Evolutionary conservation across 345 rosid species (phyloP), one percentile per base, ranked within the genome.

Genomic region (Moricandia moricandioides): DNA sequence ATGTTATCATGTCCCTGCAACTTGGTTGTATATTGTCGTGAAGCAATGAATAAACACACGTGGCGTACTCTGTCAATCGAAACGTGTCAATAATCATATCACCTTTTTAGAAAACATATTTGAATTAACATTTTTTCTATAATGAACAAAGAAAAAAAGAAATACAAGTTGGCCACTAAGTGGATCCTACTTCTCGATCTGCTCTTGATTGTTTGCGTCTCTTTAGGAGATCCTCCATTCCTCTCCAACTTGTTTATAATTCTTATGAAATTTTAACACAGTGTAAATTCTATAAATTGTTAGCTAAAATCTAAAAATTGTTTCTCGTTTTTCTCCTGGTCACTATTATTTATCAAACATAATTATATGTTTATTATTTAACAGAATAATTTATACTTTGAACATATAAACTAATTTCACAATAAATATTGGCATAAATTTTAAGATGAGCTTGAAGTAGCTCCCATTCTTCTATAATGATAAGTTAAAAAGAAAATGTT

Each of bases 161-260:
- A 62, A 37, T 17, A 66, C 81, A 78, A 78, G 56, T 72, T 78
- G 81, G 69, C 77, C 77, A 78, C 69, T 72, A 71, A 18, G 67
- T 13, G 17, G 62, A 71, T 66, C 81, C 81, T 64, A 72, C 58
- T 37, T 69, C 8, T 77, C 73, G 81, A 78, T 78, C 56, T 60
- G 4, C 26, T 71, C 65, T 71, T 65, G 56, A 71, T 76, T 65
- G 71, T 58, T 70, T 77, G 80, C 80, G 80, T 77, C 80, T 77
- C 72, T 70, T 71, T 71, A 57, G 72, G 76, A 70, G 30, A 76
- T 76, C 65, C 74, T 69, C 71, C 52, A 6, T 71, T 31, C 62
- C 7, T 39, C 10, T 55, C 4, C 56, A 49, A 49, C 56, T 49
- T 49, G 10, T 12, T 43, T 13, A 12, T 49, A 49, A 29, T 29